Conservation (phyloP, 2,329 filamentous ascomycete species). For the Endothia cerciana region DNA sequence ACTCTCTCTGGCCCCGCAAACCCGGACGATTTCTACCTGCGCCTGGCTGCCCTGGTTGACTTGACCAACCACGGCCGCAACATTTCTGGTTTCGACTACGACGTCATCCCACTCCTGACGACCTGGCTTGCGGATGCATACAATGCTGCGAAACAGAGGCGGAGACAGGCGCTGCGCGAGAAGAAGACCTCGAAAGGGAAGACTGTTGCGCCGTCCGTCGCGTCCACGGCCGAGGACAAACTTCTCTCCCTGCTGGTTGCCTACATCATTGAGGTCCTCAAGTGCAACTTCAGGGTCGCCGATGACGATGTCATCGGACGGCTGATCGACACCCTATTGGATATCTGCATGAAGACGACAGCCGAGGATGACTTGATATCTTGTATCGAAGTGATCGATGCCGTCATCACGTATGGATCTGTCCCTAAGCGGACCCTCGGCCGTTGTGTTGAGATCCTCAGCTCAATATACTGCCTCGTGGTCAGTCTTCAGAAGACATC, state of each 20-base stretch:
- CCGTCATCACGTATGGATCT: constrained; percentile 72
- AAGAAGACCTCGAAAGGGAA: constrained; percentile 47
- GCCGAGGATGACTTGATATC: constrained; percentile 66
- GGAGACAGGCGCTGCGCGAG: constrained; percentile 50
- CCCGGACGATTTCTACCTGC: constrained; percentile 67
- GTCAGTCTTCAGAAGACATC: constrained; percentile 62
- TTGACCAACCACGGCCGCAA: constrained; percentile 65
- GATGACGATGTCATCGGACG: constrained; percentile 63
- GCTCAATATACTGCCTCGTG: constrained; percentile 72
- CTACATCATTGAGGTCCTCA: constrained; percentile 70
- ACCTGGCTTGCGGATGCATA: constrained; percentile 63
- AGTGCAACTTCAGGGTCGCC: constrained; percentile 74
- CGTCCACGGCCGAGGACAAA: constrained; percentile 57
- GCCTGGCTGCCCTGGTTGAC: constrained; percentile 65
- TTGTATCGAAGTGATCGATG: constrained; percentile 70
- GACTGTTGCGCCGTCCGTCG: constrained; percentile 30
- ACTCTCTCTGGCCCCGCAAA: constrained; percentile 60
- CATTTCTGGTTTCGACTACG: constrained; percentile 69
- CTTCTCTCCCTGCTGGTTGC: constrained; percentile 67
- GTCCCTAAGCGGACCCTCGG: constrained; percentile 67
- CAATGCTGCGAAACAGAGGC: constrained; percentile 53
- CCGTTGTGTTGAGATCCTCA: constrained; percentile 70
- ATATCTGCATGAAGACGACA: constrained; percentile 71
- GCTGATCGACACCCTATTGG: constrained; percentile 65
- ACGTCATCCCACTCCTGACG: constrained; percentile 65